phyloP scores from a whole-genome alignment of 257 asterid genomes.

The Scutellaria galericulata region DNA sequence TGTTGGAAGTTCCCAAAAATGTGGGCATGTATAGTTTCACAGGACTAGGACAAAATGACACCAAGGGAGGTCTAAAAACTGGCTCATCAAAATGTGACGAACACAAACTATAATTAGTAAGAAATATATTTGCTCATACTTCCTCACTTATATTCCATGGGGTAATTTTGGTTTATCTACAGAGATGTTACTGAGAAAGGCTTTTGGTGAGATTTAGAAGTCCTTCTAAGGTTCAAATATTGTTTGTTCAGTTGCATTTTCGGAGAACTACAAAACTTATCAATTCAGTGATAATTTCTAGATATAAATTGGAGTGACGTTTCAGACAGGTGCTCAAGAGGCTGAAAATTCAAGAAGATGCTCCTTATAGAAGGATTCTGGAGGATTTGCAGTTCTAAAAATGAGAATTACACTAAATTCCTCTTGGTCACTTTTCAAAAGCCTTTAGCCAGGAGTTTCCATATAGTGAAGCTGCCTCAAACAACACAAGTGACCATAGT shows the following conservation, averaged over 20 bases:
- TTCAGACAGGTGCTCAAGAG: constrained; percentile 18
- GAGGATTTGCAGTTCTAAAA: constrained; percentile 17
- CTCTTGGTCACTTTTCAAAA: neutral
- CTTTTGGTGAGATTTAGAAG: constrained; percentile 16
- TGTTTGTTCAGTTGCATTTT: neutral
- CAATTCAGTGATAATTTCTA: neutral
- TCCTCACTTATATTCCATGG: neutral
- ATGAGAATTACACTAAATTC: neutral
- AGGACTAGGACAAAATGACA: neutral
- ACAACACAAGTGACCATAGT: constrained; percentile 12
- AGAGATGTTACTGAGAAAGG: constrained; percentile 6
- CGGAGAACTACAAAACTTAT: neutral
- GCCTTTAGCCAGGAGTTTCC: neutral
- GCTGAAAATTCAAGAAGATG: neutral
- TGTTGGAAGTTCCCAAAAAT: neutral
- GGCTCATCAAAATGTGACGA: constrained; percentile 15
- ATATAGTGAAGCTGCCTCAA: neutral
- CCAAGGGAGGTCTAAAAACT: constrained; percentile 20
- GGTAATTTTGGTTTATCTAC: neutral
- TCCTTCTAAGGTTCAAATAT: constrained; percentile 1
- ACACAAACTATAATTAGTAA: constrained; percentile 6
- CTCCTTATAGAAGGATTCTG: constrained; percentile 1
- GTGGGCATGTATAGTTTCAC: constrained; percentile 15
- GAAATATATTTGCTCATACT: constrained; percentile 4
- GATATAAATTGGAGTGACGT: constrained; percentile 4